phyloP scores from a whole-genome alignment of 2,329 filamentous ascomycete species.

The Biscogniauxia sp. region DNA sequence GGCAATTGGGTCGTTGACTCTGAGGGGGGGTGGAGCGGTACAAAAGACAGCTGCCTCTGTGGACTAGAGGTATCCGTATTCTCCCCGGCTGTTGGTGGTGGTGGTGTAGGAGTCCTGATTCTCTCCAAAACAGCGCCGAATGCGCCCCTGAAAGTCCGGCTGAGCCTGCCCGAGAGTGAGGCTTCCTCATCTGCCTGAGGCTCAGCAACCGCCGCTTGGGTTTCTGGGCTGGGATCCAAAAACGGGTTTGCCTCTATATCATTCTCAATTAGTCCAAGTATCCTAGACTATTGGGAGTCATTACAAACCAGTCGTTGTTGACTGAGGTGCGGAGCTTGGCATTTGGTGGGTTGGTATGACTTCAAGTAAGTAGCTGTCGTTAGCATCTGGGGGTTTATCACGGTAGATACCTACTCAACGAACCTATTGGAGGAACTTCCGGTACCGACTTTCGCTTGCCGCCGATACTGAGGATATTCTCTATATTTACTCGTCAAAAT shows the following conservation, averaged over 20 bases:
- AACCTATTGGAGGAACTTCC: slow-evolving; percentile 1
- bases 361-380: background rate
- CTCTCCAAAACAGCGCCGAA: background rate
- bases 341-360: background rate
- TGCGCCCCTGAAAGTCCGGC: background rate
- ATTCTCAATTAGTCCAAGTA: background rate
- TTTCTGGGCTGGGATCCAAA: no score
- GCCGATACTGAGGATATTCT: background rate
- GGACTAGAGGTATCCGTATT: background rate
- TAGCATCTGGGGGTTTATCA: background rate
- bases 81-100: slow-evolving; percentile 2
- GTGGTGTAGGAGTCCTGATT: background rate
- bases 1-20: no score
- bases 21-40: no score
- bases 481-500: background rate
- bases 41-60: background rate
- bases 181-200: background rate
- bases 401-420: background rate
- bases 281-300: background rate
- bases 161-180: background rate
- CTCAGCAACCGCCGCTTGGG: background rate
- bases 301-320: background rate
- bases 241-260: background rate
- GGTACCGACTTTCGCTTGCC: background rate
- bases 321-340: background rate